phyloP scores from a whole-genome alignment of 495 filamentous ascomycete species.

The Tuber aestivum region DNA sequence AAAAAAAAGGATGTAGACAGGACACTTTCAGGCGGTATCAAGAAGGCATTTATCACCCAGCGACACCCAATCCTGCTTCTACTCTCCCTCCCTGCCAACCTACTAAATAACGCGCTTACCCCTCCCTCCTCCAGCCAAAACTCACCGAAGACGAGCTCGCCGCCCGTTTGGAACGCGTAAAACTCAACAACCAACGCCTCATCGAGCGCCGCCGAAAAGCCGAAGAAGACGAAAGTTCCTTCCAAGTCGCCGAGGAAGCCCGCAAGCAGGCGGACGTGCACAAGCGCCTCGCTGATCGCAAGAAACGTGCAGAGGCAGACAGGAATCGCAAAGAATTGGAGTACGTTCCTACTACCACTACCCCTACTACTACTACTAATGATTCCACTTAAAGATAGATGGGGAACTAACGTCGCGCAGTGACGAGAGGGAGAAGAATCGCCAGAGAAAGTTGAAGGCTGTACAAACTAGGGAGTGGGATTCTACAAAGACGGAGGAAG shows the following conservation, averaged over 20 bases:
- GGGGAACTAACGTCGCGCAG: conserved; percentile 9
- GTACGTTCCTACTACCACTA: conserved; percentile 39
- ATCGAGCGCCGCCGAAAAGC: conserved; percentile 51
- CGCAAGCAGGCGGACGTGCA: conserved; percentile 51
- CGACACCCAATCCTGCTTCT: conserved; percentile 5
- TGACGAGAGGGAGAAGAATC: conserved; percentile 63
- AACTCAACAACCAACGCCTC: conserved; percentile 46
- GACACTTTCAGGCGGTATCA: conserved; percentile 32
- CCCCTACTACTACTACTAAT: neutral
- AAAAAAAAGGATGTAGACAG: conserved; percentile 13
- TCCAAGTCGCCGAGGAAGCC: conserved; percentile 49
- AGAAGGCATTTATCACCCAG: conserved; percentile 29
- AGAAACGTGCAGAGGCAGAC: conserved; percentile 48
- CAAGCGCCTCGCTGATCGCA: conserved; percentile 47
- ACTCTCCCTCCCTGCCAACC: neutral
- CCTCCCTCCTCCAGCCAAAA: conserved; percentile 43
- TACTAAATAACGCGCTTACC: neutral
- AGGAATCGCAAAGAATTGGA: conserved; percentile 49
- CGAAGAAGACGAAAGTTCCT: conserved; percentile 49
- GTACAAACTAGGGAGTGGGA: conserved; percentile 69
- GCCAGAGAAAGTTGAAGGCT: conserved; percentile 63
- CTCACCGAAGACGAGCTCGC: conserved; percentile 52
- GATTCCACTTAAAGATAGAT: neutral
- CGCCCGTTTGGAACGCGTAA: conserved; percentile 51
- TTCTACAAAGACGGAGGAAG: conserved; percentile 62